Evolutionary conservation across 306 rosid species (phyloP), one percentile per base, ranked within the genome.

Genomic region (Canavalia ensiformis): DNA sequence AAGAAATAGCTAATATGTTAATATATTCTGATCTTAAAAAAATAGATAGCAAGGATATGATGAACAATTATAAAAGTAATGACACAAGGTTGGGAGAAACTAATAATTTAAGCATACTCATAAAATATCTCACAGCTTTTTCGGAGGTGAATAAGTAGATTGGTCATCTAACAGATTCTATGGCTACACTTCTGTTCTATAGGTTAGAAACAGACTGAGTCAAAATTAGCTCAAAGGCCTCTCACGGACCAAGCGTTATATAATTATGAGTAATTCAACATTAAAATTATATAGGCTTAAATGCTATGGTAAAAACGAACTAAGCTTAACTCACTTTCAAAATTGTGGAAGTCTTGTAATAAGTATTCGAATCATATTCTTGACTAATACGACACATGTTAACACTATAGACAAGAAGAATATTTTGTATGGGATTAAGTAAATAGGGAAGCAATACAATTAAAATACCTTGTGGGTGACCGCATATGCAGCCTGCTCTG

Each of bases 401-500:
- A 37, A 37, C 41, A 37, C 4, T 37, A 37, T 37, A 37, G 2
- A 37, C 41, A 28, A 49, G 6, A 60, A 74, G 52, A 67, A 58
- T 6, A 75, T 18, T 46, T 12, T 28, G 11, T 46, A 12, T 8
- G 13, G 4, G 58, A 64, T 10, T 67, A 74, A 60, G 30, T 33
- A 35, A 68, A 79, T 78, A 72, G 6, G 29, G 50, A 75, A 25
- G 33, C 42, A 66, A 60, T 66, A 44, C 8, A 66, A 3, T 25
- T 13, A 10, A 0, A 66, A 34, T 92, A 95, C 99, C 99, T 90
- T 95, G 77, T 93, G 95, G 56, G 97, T 90, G 8, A 92, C 98
- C 3, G 99, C 99, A 93, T 78, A 95, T 39, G 99, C 99, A 66
- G 99, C 98, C 59, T 95, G 99, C 76, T 95, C 99, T 6, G 99